Evolutionary conservation across 176 grass and related monocot genomes (phyloP), one percentile per base, ranked within the genome.

Genomic region (Otatea glauca): DNA sequence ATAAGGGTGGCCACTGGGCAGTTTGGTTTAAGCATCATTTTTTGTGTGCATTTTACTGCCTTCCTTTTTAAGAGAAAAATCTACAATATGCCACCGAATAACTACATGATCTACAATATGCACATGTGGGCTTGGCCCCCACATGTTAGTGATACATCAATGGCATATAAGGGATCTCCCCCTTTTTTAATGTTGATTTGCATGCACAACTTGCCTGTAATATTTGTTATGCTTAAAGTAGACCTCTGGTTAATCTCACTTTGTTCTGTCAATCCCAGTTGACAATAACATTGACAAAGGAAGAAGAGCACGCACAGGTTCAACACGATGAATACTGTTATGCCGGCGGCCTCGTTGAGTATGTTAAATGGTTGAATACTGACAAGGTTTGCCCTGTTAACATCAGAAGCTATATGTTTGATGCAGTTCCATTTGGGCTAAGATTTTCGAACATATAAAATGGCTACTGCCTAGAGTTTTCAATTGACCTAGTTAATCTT

Each of bases 361-460:
- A 98, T 92, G 93, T 98, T 77, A 92, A 88, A 64, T 98, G 96
- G 96, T 85, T 98, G 91, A 98, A 98, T 77, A 86, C 83, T 42
- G 93, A 98, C 79, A 98, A 98, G 96, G 96, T 98, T 81, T 89
- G 89, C 21, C 49, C 49, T 18, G 6, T 29, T 39, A 75, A 41
- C 27, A 83, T 90, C 7, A 51, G 37, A 84, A 76, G 35, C 13
- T 62, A 59, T 61, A 69, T 86, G 17, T 51, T 77, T 43, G 70
- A 81, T 85, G 32, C 41, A 14, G 60, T 69, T 67, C 32, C 50
- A 60, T 7, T 81, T 66, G 32, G 72, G n/a, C 76, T 73, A 64
- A 45, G 39, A 17, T 45, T 83, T 9, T 70, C 9, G 5, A 63
- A 78, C 7, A 32, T 72, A 65, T 16, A 34, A 58, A 62, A 23